Evolutionary conservation across 75 land plant genomes (phyloP).

Genomic region (Pseudotsuga menziesii): DNA sequence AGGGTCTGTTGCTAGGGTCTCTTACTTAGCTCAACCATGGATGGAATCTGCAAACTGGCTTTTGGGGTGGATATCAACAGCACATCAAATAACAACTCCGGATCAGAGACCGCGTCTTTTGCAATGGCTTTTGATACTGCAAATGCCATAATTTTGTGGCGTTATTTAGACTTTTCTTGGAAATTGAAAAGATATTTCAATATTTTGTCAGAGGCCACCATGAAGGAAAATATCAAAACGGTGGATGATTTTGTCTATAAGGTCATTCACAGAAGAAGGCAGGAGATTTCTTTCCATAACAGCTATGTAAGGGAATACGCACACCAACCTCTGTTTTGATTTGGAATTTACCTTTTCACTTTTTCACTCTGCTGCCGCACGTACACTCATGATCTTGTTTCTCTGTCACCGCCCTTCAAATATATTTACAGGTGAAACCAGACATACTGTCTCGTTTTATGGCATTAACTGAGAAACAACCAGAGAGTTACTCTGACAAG

Average conservation of each 20-base stretch:
- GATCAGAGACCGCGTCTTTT: neutral
- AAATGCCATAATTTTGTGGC: neutral
- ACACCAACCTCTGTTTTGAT: too few species aligned
- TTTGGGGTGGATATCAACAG: constrained; percentile 54
- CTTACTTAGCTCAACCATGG: too few species aligned
- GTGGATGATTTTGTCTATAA: constrained; percentile 44
- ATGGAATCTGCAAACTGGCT: constrained; percentile 34
- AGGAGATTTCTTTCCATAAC: constrained; percentile 8
- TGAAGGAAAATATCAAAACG: neutral
- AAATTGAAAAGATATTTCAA: constrained; percentile 16
- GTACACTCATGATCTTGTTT: neutral
- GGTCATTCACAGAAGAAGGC: neutral
- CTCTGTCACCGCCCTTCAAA: neutral
- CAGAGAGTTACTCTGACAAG: constrained; percentile 19
- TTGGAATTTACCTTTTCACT: neutral
- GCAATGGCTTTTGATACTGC: too few species aligned
- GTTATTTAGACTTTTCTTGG: constrained; percentile 13
- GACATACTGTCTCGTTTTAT: constrained; percentile 69
- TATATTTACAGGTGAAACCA: constrained; percentile 27
- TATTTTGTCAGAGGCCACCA: constrained; percentile 37
- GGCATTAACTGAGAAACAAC: constrained; percentile 26
- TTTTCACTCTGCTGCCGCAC: too few species aligned
- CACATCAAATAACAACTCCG: constrained; percentile 20
- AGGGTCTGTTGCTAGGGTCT: constrained; percentile 21
- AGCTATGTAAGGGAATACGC: neutral